Conservation (phyloP, 2,329 filamentous ascomycete species). For the Catunica adiposa region DNA sequence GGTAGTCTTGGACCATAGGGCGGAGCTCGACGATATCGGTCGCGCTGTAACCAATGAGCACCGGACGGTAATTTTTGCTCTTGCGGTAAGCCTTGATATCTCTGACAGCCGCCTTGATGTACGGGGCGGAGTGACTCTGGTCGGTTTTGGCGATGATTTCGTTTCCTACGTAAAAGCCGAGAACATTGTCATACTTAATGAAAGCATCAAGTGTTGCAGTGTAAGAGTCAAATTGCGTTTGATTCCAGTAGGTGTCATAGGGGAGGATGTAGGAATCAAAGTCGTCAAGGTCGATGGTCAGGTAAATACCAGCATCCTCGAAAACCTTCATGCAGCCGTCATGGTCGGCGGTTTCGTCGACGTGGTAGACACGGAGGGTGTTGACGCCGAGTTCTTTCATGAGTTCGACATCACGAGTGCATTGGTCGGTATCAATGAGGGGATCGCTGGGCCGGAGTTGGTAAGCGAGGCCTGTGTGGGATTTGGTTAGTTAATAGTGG, state of each 20-base stretch:
- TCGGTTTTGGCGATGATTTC: conserved; percentile 56
- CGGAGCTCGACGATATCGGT: conserved; percentile 60
- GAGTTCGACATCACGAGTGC: conserved; percentile 53
- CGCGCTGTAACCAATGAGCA: conserved; percentile 75
- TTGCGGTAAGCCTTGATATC: conserved; percentile 73
- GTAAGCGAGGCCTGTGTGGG: conserved; percentile 57
- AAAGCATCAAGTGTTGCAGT: conserved; percentile 61
- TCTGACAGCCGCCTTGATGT: conserved; percentile 63
- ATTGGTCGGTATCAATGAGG: conserved; percentile 59
- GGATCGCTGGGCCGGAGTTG: conserved; percentile 47
- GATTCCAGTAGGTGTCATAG: conserved; percentile 50
- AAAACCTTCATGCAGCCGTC: conserved; percentile 67
- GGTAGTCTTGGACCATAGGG: conserved; percentile 49
- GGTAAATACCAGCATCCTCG: conserved; percentile 64
- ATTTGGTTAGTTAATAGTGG: neutral
- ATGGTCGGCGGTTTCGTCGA: conserved; percentile 56
- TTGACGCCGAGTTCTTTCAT: conserved; percentile 74
- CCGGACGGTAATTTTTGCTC: conserved; percentile 57
- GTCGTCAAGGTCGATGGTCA: conserved; percentile 69
- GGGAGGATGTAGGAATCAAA: conserved; percentile 52
- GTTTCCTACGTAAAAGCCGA: conserved; percentile 78
- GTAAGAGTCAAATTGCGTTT: conserved; percentile 52
- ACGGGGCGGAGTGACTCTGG: conserved; percentile 53
- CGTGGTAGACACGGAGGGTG: conserved; percentile 75
- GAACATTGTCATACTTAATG: conserved; percentile 59